Conservation (phyloP, 257 asterid species). For the Ehretia macrophylla region DNA sequence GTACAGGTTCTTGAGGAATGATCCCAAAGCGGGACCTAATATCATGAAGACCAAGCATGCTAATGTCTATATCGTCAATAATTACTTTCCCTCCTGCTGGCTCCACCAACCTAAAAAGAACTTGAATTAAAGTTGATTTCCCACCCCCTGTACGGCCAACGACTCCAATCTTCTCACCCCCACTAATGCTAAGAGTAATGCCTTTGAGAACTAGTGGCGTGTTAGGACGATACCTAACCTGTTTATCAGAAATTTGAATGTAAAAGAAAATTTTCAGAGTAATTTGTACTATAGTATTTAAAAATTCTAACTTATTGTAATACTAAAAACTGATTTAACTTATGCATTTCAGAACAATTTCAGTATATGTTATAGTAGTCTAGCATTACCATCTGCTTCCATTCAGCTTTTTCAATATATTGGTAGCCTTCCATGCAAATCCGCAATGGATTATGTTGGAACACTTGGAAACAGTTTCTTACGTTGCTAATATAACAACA, state of each 20-base stretch:
- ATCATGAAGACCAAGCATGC: conserved; percentile 82
- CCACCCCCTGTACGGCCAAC: conserved; percentile 99
- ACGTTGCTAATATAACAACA: no score
- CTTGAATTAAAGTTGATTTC: conserved; percentile 89
- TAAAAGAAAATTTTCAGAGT: not conserved
- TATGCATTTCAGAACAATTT: no score
- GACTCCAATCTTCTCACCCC: conserved; percentile 96
- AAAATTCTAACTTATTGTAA: not conserved
- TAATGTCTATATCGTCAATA: conserved; percentile 70
- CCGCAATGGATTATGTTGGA: no score
- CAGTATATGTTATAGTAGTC: not conserved
- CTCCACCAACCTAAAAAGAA: conserved; percentile 90
- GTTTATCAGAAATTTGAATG: conserved; percentile 14
- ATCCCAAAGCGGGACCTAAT: conserved; percentile 93
- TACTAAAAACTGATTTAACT: no score
- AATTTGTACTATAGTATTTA: no score
- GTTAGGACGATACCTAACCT: conserved; percentile 89
- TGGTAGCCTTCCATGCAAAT: no score
- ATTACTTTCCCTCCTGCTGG: conserved; percentile 76
- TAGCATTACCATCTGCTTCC: not conserved
- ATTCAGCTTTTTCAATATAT: no score
- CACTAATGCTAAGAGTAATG: conserved; percentile 58
- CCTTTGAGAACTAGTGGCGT: conserved; percentile 91
- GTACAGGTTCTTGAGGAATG: conserved; percentile 98
- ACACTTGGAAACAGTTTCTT: no score